These are phyloP conservation scores for Aspergillus sp. DNA, from an alignment of 2,329 filamentous ascomycete species.

Conservation along the genomic window DNA sequence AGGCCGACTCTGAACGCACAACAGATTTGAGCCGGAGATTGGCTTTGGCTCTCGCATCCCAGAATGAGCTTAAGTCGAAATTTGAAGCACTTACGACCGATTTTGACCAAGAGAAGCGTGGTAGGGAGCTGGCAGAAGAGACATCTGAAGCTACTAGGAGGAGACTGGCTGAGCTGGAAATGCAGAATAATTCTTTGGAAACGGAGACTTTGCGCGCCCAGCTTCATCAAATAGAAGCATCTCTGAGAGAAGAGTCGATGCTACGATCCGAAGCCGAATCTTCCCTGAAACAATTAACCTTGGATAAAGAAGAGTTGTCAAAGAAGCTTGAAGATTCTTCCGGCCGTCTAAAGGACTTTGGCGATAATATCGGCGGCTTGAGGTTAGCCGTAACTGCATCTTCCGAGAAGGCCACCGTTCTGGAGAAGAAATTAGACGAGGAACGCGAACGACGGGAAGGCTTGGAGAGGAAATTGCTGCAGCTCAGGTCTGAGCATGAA, in stretches of 20 bases:
- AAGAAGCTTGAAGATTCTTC: slow-evolving; percentile 67
- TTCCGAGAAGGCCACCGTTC: slow-evolving; percentile 68
- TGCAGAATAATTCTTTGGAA: slow-evolving; percentile 79
- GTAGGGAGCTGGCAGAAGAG: slow-evolving; percentile 83
- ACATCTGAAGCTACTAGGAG: slow-evolving; percentile 78
- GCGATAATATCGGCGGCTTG: slow-evolving; percentile 70
- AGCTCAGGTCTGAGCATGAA: slow-evolving; percentile 81
- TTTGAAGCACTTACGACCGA: slow-evolving; percentile 69
- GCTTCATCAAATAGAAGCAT: slow-evolving; percentile 74
- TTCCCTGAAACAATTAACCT: slow-evolving; percentile 69
- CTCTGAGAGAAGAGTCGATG: slow-evolving; percentile 78
- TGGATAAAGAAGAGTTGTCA: slow-evolving; percentile 81
- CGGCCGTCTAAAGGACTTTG: slow-evolving; percentile 67
- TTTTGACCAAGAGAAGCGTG: slow-evolving; percentile 75
- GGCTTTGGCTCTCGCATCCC: slow-evolving; percentile 73
- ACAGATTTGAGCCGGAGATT: slow-evolving; percentile 79
- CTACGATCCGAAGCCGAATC: slow-evolving; percentile 73
- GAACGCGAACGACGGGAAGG: slow-evolving; percentile 74
- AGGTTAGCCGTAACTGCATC: slow-evolving; percentile 77
- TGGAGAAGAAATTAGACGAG: slow-evolving; percentile 77
- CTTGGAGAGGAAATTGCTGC: slow-evolving; percentile 73
- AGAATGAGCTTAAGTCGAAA: slow-evolving; percentile 77
- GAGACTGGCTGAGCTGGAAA: slow-evolving; percentile 79
- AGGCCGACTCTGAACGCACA: slow-evolving; percentile 59
- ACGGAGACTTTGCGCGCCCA: slow-evolving; percentile 83